Evolutionary conservation across 2,329 filamentous ascomycete species (phyloP), one percentile per base, ranked within the genome.

Genomic region (Cladosporium halotolerans): DNA sequence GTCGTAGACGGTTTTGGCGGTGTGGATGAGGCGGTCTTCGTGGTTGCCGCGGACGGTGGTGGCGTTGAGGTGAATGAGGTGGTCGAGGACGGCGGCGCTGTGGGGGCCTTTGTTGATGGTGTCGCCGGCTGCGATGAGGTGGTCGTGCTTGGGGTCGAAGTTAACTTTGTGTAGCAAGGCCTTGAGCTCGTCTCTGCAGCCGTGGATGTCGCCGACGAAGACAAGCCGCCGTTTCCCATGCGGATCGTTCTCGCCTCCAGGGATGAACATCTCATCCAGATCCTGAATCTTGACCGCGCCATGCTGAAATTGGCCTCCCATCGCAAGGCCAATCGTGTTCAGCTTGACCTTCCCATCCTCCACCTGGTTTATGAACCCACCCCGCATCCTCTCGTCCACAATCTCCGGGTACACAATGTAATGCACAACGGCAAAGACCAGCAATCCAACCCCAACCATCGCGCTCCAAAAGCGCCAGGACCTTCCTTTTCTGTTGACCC

Each of bases 121-220:
- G 69, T 95, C 88, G 45, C 89, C 89, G 1, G 82, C 78, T 43
- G 92, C 76, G 16, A 96, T 76, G 38, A 95, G 72, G 65, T 92
- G 87, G 68, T 95, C 92, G 45, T 72, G 75, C 11, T 76, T 72
- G 23, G 71, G 66, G 55, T 85, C 69, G 69, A 89, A 92, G 13
- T 76, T 67, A 18, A 86, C 73, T 63, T 88, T 84, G 4, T 78
- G 67, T 23, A 97, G 78, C 10, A 97, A 76, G 13, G 76, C 66
- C 33, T 72, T 61, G 57, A 82, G 76, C 57, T 89, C 80, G 10
- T 79, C 68, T 61, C 82, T 82, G 75, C 93, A 93, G 45, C 93
- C 93, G 72, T 97, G 92, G 11, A 97, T 89, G 72, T 99, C 93
- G 52, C 93, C 92, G 33, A 97, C 77, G 56, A 97, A 77, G 33